Evolutionary conservation across 2,329 filamentous ascomycete species (phyloP).

Genomic region (Tolypocladium pustulatum): DNA sequence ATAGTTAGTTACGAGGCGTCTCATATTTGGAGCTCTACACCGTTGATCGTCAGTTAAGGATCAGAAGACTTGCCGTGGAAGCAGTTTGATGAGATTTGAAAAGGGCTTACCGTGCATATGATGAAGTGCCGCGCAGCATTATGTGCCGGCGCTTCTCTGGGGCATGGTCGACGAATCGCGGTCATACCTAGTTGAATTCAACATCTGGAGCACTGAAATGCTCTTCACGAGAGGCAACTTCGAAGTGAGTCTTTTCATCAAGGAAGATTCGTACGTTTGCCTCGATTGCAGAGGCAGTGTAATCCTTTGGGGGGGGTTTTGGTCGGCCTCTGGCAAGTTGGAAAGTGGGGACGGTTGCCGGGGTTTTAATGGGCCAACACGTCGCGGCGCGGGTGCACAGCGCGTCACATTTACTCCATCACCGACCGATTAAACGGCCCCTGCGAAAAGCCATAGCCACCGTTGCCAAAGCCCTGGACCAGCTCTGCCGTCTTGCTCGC

Average conservation of each 20-base stretch:
- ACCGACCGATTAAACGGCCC: not conserved
- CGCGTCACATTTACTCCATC: not conserved
- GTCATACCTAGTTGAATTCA: too few species aligned
- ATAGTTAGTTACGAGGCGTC: not conserved
- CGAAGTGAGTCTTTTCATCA: too few species aligned
- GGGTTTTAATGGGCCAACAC: conserved; percentile 19
- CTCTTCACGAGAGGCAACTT: too few species aligned
- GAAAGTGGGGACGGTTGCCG: conserved; percentile 1
- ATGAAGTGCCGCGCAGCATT: too few species aligned
- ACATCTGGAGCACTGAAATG: too few species aligned
- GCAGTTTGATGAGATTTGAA: not conserved
- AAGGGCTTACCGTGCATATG: too few species aligned
- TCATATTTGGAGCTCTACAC: not conserved
- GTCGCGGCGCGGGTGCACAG: conserved; percentile 16
- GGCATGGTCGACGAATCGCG: too few species aligned
- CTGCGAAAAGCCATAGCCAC: not conserved
- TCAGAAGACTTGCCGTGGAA: too few species aligned
- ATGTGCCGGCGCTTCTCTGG: too few species aligned
- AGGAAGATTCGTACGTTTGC: too few species aligned
- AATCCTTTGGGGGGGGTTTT: too few species aligned
- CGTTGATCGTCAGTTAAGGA: not conserved
- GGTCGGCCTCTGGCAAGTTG: not conserved
- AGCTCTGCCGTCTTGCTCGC: not conserved
- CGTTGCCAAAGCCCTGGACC: not conserved
- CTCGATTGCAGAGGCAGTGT: too few species aligned